Conservation (phyloP, 257 asterid genomes). For the Dorcoceras hygrometricum region DNA sequence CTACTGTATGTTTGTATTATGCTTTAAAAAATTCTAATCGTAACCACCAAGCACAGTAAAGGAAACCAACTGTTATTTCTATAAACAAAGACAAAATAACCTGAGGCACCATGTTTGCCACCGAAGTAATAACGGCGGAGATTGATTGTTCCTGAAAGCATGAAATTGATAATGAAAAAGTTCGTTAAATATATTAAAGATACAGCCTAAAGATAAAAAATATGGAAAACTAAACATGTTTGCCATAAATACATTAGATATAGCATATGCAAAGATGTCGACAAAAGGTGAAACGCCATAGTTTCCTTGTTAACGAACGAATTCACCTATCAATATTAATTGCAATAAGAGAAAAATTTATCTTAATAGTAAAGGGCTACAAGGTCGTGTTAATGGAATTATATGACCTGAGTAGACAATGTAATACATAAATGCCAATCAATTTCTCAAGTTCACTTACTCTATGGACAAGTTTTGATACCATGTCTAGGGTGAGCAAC, state of each 20-base stretch:
- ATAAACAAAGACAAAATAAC: slow-evolving; percentile 28
- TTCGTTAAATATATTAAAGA: not conserved
- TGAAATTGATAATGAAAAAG: slow-evolving; percentile 7
- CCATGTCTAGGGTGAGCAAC: slow-evolving; percentile 82
- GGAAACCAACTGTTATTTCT: slow-evolving; percentile 22
- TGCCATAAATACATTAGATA: slow-evolving; percentile 7
- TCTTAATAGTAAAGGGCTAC: not conserved
- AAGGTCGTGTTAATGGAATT: slow-evolving; percentile 6
- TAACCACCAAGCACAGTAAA: slow-evolving; percentile 18
- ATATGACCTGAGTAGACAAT: too few species aligned
- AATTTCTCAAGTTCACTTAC: slow-evolving; percentile 42
- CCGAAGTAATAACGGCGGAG: slow-evolving; percentile 88
- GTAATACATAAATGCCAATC: not conserved
- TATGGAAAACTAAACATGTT: slow-evolving; percentile 2
- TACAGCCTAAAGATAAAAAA: not conserved
- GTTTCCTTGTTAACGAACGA: slow-evolving; percentile 12
- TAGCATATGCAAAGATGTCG: slow-evolving; percentile 15
- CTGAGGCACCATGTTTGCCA: slow-evolving; percentile 97
- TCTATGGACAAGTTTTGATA: slow-evolving; percentile 69
- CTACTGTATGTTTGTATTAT: not conserved
- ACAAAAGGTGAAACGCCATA: slow-evolving; percentile 16
- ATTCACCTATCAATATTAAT: slow-evolving; percentile 14
- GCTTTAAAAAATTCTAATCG: slow-evolving; percentile 7
- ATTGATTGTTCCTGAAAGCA: slow-evolving; percentile 83
- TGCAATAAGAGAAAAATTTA: not conserved